Evolutionary conservation across 169 alveolate species (phyloP), one percentile per base, ranked within the genome.

Genomic region (Amoebophrya sp.): DNA sequence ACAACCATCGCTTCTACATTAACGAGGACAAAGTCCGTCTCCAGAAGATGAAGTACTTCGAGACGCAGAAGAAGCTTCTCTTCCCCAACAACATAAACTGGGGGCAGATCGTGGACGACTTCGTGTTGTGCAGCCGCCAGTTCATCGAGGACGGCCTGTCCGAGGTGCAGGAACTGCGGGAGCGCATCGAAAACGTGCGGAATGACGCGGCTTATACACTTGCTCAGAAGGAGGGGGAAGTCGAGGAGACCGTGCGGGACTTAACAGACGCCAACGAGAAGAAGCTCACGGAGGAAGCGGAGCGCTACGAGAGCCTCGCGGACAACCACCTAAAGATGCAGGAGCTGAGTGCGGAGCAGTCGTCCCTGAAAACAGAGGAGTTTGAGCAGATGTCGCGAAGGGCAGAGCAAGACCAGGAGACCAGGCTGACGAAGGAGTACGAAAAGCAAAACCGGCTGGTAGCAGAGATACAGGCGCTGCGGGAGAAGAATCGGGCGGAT

Each of bases 121-220:
- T 23, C 23, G 78, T 58, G 34, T 29, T 58, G 29, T 58, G 78
- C 78, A 58, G 38, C 26, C 26, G 78, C 34, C 78, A 58, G 78
- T 58, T 58, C 78, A 1, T 58, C 10, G 78, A 58, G 23, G 78
- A 58, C 34, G 78, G 78, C 34, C 23, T 58, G 78, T n/a, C 78
- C 78, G 78, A 58, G 23, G 78, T 58, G 78, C 78, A 58, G 78
- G 78, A 58, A 58, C 34, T 58, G 78, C 78, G 78, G 78, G 78
- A 58, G 78, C 4, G 78, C 4, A 58, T 58, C 7, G 78, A 58
- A 58, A 58, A 58, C 78, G 78, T 58, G 78, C 7, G 23, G 34
- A 58, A 58, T 29, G 78, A 58, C 78, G 78, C 78, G 34, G 78
- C 78, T 4, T 58, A 58, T 29, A 58, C 26, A 1, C 26, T 58